Base-by-base conservation (phyloP, 2,329 filamentous ascomycete species). In the Ceratocystis cubensis region DNA sequence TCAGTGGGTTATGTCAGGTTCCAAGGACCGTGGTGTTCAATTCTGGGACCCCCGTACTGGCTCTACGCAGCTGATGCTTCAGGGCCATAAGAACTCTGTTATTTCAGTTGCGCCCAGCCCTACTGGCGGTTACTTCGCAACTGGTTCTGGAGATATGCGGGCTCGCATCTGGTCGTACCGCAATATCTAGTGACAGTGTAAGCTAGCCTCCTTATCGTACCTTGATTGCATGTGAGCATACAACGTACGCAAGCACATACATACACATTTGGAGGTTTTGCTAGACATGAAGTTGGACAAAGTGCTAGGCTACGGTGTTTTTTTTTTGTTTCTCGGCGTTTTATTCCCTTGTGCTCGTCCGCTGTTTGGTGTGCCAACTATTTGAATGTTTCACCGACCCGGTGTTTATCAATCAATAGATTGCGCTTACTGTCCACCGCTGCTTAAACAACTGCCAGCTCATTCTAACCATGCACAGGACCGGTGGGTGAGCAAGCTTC, bases 1-100 rank as follows among this genome's bases (percentile, higher is more conserved):
- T 70, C 84, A 88, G 72, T 99, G 94, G 94, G 93, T 99, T 67
- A 88, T 99, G 77, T 96, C 91, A 70, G 94, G 94, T 57, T 96
- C 91, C 69, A 99, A 99, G 80, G 94, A 99, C 74, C 85, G 94
- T 64, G 93, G 94, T 62, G 94, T 99, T 25, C 94, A 97, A 75
- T 97, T 99, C 81, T 99, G 94, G 94, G 93, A 99, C 74, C 93
- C 94, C 22, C 84, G 88, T 72, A 96, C 91, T 22, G 94, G 93
- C 45, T 88, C 89, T 71, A 95, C 93, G 0, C 93, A 97, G 78
- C 88, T 99, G 75, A 97, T 97, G 94, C 83, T 99, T 69, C 94
- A 97, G 76, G 94, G 94, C 30, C 94, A 99, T 76, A 97, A 97
- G 82, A 97, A 97, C 78, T 96, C 91, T 10, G 94, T 99, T 72